Evolutionary conservation across 257 asterid genomes (phyloP).

Genomic region (Lycium barbarum): DNA sequence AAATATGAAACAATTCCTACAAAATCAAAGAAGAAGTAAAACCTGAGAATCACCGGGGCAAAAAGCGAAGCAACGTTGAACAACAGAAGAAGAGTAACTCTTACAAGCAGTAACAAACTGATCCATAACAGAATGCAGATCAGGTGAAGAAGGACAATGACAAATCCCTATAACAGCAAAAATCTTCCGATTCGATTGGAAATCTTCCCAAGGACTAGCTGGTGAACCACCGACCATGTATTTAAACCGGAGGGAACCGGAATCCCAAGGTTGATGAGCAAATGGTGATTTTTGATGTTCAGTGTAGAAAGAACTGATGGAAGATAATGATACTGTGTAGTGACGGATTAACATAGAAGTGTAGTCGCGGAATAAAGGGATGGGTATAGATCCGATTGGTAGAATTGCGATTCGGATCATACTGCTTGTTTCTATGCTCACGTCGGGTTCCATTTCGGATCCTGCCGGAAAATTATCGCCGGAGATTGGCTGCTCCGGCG

Average conservation of each 20-base stretch:
- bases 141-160: conserved; percentile 92
- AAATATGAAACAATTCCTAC: background rate
- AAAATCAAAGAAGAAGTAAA: conserved; percentile 11
- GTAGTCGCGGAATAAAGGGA: conserved; percentile 77
- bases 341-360: conserved; percentile 82
- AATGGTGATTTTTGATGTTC: conserved; percentile 98
- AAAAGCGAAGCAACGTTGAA: conserved; percentile 89
- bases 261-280: conserved; percentile 87
- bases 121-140: conserved; percentile 69
- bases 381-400: conserved; percentile 74
- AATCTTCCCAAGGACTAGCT: conserved; percentile 98
- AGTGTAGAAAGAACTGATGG: conserved; percentile 96
- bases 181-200: conserved; percentile 87
- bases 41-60: conserved; percentile 95
- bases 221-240: conserved; percentile 91
- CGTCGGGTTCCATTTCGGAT: conserved; percentile 88
- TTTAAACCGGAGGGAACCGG: conserved; percentile 87
- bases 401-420: conserved; percentile 95
- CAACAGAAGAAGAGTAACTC: conserved; percentile 84
- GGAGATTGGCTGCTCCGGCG: conserved; percentile 30
- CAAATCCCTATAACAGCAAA: conserved; percentile 86
- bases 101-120: conserved; percentile 67
- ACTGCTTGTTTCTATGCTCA: conserved; percentile 92
- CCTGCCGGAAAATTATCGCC: conserved; percentile 11
- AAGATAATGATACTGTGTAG: conserved; percentile 78